Percentiles rank a stretch among this genome's conserved stretches.
Evolutionary conservation across 2,329 filamentous ascomycete species (phyloP).

Genomic region (Thelonectria rubi): DNA sequence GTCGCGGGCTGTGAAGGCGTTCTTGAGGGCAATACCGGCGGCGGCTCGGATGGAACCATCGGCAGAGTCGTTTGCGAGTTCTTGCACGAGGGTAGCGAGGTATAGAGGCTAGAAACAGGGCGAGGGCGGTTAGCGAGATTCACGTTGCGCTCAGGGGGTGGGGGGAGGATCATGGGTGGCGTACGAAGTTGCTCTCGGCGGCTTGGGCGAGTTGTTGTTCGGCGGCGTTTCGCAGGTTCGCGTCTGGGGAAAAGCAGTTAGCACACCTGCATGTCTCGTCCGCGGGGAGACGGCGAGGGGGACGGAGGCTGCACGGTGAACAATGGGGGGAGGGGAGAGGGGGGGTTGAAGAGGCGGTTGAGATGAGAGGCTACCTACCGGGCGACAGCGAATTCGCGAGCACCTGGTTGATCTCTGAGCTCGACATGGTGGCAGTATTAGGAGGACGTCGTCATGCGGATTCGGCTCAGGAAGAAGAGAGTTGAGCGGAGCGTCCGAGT

Average conservation of each 20-base stretch:
- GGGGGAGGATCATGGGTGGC: conserved; percentile 42
- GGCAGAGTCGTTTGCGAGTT: conserved; percentile 90
- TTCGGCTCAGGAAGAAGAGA: conserved; percentile 30
- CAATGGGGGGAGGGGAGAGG: conserved; percentile 25
- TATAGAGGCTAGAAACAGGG: conserved; percentile 77
- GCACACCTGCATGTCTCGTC: conserved; percentile 31
- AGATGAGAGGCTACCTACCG: conserved; percentile 66
- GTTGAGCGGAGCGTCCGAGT: conserved; percentile 33
- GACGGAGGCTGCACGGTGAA: conserved; percentile 19
- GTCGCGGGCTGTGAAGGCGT: conserved; percentile 96
- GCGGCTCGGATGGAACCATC: conserved; percentile 88
- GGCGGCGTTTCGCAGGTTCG: conserved; percentile 85
- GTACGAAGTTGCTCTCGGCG: conserved; percentile 94
- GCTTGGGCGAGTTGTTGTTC: conserved; percentile 95
- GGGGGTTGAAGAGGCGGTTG: conserved; percentile 24
- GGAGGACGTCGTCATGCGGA: conserved; percentile 50
- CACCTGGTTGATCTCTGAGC: conserved; percentile 96
- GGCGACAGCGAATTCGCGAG: conserved; percentile 95
- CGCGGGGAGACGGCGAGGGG: conserved; percentile 18
- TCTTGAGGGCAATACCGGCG: conserved; percentile 96
- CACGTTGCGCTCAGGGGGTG: conserved; percentile 21
- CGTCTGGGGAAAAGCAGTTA: conserved; percentile 70
- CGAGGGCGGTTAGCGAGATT: conserved; percentile 39
- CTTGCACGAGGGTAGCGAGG: conserved; percentile 89
- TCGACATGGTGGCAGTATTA: conserved; percentile 65